These are phyloP conservation scores for Xenosphaeropsis pyriputrescens DNA, from an alignment of 2,329 filamentous ascomycete species.

Conservation along the genomic window DNA sequence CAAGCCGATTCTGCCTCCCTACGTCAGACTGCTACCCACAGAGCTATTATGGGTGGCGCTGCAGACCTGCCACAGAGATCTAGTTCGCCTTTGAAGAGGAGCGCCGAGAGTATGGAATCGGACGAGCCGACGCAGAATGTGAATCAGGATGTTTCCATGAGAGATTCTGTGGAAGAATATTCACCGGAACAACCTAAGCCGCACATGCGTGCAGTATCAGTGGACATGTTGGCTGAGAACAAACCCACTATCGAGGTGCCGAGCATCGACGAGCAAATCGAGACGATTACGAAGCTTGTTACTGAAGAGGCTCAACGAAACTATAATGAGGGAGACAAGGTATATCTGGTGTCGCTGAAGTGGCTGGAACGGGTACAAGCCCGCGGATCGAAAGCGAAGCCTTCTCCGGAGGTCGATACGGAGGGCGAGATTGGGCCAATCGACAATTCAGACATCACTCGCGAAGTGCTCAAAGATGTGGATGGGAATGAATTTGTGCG, in stretches of 20 bases:
- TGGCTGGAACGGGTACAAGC: constrained; percentile 68
- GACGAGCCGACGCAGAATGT: constrained; percentile 7
- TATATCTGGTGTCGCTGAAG: constrained; percentile 61
- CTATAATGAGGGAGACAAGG: constrained; percentile 52
- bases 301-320: constrained; percentile 28
- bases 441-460: constrained; percentile 74
- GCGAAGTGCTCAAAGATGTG: constrained; percentile 38
- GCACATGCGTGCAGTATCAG: constrained; percentile 6
- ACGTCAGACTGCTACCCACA: constrained; percentile 26
- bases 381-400: constrained; percentile 41
- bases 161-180: neutral
- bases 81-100: constrained; percentile 49
- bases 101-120: constrained; percentile 27
- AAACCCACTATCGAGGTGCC: constrained; percentile 14
- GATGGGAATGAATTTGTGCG: constrained; percentile 48
- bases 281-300: constrained; percentile 47
- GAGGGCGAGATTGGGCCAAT: constrained; percentile 56
- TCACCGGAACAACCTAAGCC: no score
- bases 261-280: constrained; percentile 56
- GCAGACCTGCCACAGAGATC: constrained; percentile 42
- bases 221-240: constrained; percentile 9
- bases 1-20: constrained; percentile 31
- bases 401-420: constrained; percentile 41
- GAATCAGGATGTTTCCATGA: constrained; percentile 18
- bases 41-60: constrained; percentile 45